Evolutionary conservation across 805 yeast genomes (phyloP).

Genomic region (Candida stauntonica): DNA sequence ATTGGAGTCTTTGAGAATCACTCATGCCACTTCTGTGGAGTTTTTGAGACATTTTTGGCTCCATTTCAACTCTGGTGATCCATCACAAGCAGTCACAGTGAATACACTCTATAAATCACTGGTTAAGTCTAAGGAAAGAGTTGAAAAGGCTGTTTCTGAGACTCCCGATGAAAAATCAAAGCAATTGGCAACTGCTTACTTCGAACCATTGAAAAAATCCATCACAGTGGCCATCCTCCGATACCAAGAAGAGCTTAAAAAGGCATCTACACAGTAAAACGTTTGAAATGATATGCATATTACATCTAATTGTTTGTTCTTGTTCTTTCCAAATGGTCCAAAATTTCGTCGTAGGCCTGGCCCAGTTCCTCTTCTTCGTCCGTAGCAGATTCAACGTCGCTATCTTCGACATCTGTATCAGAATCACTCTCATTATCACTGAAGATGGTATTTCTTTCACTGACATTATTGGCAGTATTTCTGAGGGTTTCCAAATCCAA

Average conservation of each 20-base stretch:
- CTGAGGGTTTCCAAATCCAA: conserved; percentile 20
- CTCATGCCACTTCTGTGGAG: conserved; percentile 72
- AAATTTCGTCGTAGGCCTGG: conserved; percentile 37
- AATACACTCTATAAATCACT: conserved; percentile 46
- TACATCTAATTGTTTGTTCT: conserved; percentile 23
- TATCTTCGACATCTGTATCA: conserved; percentile 9
- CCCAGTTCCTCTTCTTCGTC: conserved; percentile 16
- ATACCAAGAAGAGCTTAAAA: conserved; percentile 33
- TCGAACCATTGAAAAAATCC: conserved; percentile 43
- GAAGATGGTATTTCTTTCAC: conserved; percentile 8
- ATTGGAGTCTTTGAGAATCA: conserved; percentile 49
- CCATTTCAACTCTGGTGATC: conserved; percentile 48
- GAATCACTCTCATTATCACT: conserved; percentile 3
- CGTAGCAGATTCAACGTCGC: conserved; percentile 4
- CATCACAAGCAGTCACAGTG: conserved; percentile 39
- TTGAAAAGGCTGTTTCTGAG: conserved; percentile 33
- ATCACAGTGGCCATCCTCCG: conserved; percentile 41
- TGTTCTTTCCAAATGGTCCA: conserved; percentile 34
- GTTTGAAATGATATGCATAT: too few species aligned
- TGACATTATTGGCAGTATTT: conserved; percentile 15
- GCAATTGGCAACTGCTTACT: conserved; percentile 27
- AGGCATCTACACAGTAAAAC: background rate
- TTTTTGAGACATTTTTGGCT: conserved; percentile 74
- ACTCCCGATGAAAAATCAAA: conserved; percentile 29
- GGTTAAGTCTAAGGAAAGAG: conserved; percentile 42